Percentiles rank a stretch among this genome's conserved stretches.
Conservation (phyloP, 2,329 filamentous ascomycete genomes). For the Tolypocladium sp. region DNA sequence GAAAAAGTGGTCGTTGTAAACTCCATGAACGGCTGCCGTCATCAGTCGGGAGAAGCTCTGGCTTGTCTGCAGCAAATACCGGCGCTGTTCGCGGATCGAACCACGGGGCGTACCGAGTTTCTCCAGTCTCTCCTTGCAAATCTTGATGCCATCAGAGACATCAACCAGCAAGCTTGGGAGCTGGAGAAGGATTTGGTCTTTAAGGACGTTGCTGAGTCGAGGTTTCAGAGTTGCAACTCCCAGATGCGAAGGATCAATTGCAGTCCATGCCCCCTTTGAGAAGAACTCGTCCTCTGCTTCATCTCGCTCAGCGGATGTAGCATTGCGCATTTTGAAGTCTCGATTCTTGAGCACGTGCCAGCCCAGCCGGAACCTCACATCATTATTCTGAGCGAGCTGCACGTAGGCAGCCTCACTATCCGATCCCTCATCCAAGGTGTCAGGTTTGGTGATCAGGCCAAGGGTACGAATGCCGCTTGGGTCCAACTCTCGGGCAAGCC, state of each 20-base stretch:
- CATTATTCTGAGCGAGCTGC: conserved; percentile 32
- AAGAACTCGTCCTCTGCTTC: conserved; percentile 33
- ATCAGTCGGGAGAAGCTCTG: conserved; percentile 33
- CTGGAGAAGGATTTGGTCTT: conserved; percentile 34
- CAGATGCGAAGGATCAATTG: conserved; percentile 22
- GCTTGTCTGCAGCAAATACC: conserved; percentile 36
- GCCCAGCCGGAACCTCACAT: conserved; percentile 37
- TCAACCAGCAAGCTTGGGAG: conserved; percentile 36
- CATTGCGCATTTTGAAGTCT: conserved; percentile 18
- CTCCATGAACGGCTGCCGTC: conserved; percentile 37
- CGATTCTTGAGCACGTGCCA: conserved; percentile 45
- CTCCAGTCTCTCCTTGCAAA: conserved; percentile 26
- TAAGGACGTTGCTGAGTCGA: conserved; percentile 41
- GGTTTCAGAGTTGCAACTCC: conserved; percentile 38
- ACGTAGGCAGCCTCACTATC: conserved; percentile 29
- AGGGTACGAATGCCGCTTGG: conserved; percentile 32
- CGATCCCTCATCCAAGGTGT: conserved; percentile 23
- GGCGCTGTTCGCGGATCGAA: conserved; percentile 35
- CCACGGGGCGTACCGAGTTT: conserved; percentile 39
- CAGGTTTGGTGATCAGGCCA: conserved; percentile 49
- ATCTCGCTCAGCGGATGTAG: conserved; percentile 25
- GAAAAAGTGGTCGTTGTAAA: conserved; percentile 44
- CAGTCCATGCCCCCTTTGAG: conserved; percentile 26
- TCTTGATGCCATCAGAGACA: conserved; percentile 24
- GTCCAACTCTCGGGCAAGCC: conserved; percentile 24